Evolutionary conservation across 352 stramenopile genomes (phyloP).

Genomic region (Phytophthora litchii): DNA sequence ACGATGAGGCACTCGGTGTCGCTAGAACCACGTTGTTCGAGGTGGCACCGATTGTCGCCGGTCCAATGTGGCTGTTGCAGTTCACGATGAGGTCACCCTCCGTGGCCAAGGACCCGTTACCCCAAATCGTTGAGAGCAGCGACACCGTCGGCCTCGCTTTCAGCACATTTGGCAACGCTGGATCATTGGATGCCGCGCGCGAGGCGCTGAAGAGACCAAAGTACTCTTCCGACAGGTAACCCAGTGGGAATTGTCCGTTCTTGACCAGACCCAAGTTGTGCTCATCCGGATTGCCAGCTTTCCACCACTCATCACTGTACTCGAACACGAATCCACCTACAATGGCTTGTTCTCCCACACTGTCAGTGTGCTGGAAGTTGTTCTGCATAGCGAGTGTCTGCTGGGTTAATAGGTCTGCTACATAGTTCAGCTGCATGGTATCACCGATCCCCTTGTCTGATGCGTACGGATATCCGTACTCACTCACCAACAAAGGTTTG

Average conservation of each 20-base stretch:
- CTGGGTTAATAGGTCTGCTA: conserved; percentile 49
- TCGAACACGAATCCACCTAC: conserved; percentile 79
- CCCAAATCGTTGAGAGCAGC: conserved; percentile 56
- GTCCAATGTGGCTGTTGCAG: conserved; percentile 25
- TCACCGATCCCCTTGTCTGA: conserved; percentile 48
- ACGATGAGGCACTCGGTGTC: background rate
- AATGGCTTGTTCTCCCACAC: conserved; percentile 53
- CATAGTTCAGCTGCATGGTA: conserved; percentile 43
- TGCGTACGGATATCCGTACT: conserved; percentile 72
- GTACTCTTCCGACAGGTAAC: conserved; percentile 68
- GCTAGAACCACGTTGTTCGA: conserved; percentile 13
- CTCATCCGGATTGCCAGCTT: conserved; percentile 49
- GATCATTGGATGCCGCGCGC: conserved; percentile 8
- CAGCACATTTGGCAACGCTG: conserved; percentile 39
- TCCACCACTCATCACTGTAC: conserved; percentile 85
- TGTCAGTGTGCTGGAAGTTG: conserved; percentile 57
- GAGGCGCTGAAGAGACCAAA: conserved; percentile 47
- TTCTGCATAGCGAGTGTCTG: conserved; percentile 59
- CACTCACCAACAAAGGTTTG: conserved; percentile 63
- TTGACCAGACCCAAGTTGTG: conserved; percentile 58
- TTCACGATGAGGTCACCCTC: conserved; percentile 47
- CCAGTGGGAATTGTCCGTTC: conserved; percentile 64
- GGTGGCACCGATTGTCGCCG: background rate
- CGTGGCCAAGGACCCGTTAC: conserved; percentile 32
- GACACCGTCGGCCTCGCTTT: conserved; percentile 56